A percentile compares a stretch with the other conserved stretches of the same genome.
These are phyloP conservation scores for Cercospora sp. DNA, from an alignment of 2,329 filamentous ascomycete genomes.

Conservation along the genomic window DNA sequence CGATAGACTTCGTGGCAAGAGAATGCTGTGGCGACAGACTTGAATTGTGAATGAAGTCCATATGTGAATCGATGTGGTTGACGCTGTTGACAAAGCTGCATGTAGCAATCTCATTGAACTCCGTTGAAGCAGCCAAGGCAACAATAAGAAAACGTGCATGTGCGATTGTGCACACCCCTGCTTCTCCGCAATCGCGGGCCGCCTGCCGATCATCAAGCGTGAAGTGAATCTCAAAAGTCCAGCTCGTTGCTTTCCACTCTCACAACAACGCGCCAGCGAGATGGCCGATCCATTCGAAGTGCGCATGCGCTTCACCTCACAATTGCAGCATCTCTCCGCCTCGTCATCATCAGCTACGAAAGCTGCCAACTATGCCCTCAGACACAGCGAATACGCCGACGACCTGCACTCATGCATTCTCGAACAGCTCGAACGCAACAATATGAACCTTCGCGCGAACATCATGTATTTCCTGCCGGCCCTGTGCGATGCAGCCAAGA, in stretches of 20 bases:
- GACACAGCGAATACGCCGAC: slow-evolving; percentile 91
- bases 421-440: slow-evolving; percentile 88
- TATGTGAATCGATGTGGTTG: too few species aligned
- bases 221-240: background rate
- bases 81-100: too few species aligned
- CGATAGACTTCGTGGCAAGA: background rate
- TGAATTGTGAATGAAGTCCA: background rate
- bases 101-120: background rate
- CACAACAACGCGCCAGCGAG: background rate
- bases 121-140: background rate
- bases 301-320: slow-evolving; percentile 90
- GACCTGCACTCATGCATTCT: slow-evolving; percentile 96
- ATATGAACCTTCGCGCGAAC: slow-evolving; percentile 95
- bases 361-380: slow-evolving; percentile 90
- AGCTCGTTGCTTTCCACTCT: background rate
- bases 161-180: background rate
- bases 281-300: slow-evolving; percentile 95
- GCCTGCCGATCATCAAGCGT: background rate
- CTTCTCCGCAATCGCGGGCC: background rate
- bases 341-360: slow-evolving; percentile 87
- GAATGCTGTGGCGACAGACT: background rate
- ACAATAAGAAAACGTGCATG: background rate
- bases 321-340: slow-evolving; percentile 87
- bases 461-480: slow-evolving; percentile 99
- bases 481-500: slow-evolving; percentile 81